Conservation (phyloP, 495 filamentous ascomycete species). For the Penicillium subrubescens region DNA sequence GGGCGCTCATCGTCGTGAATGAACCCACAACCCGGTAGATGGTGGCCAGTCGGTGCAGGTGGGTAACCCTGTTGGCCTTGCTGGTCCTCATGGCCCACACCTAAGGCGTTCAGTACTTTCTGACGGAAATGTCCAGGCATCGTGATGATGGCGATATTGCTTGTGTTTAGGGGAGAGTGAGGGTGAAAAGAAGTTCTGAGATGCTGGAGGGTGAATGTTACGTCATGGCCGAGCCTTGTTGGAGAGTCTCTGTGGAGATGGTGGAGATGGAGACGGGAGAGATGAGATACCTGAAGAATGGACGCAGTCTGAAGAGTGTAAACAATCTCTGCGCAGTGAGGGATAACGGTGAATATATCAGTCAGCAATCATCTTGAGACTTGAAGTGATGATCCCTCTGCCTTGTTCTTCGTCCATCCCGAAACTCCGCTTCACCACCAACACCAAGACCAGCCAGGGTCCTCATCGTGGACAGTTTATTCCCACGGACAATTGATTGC, state of each 20-base stretch:
- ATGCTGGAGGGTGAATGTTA: not conserved
- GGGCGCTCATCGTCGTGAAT: conserved; percentile 44
- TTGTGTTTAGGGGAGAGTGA: not conserved
- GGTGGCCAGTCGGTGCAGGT: not conserved
- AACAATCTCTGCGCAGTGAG: not conserved
- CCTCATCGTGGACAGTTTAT: not conserved
- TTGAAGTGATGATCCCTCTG: not conserved
- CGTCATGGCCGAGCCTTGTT: not conserved
- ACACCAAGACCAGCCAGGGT: not conserved
- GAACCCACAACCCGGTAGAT: conserved; percentile 23
- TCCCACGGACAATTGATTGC: too few relatives aligned
- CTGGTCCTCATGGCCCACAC: conserved; percentile 22
- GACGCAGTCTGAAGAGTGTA: not conserved
- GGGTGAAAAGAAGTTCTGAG: not conserved
- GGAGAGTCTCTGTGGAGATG: not conserved
- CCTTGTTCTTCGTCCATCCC: not conserved
- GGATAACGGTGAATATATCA: not conserved
- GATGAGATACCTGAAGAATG: not conserved
- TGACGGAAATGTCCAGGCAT: conserved; percentile 2
- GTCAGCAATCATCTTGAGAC: not conserved
- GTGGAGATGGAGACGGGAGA: not conserved
- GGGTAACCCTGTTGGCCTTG: not conserved
- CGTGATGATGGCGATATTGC: not conserved
- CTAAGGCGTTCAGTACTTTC: conserved; percentile 41
- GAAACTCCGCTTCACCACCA: not conserved